Evolutionary conservation across 768 basidiomycete species (phyloP).

Genomic region (Sarcodon aspratus): DNA sequence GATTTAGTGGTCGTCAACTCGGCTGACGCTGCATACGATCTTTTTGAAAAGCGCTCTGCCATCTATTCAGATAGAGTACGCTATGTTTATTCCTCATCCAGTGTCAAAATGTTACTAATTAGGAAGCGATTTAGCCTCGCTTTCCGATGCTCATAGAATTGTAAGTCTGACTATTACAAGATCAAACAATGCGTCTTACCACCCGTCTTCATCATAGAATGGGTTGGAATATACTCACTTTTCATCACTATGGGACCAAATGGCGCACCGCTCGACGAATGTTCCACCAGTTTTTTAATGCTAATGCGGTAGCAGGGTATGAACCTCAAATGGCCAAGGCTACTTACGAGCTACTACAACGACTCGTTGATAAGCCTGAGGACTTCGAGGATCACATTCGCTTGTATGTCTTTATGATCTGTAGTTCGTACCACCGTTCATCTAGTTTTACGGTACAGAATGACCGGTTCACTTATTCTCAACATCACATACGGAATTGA

Average conservation of each 20-base stretch:
- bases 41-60: slow-evolving; percentile 18
- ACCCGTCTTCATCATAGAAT: slow-evolving; percentile 17
- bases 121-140: too few species aligned
- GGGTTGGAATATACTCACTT: slow-evolving; percentile 25
- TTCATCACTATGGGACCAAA: slow-evolving; percentile 26
- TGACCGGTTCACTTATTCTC: slow-evolving; percentile 21
- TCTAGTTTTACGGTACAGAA: slow-evolving; percentile 11
- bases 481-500: slow-evolving; percentile 24
- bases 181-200: too few species aligned
- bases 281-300: slow-evolving; percentile 30
- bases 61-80: slow-evolving; percentile 19
- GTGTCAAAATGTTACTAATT: too few species aligned
- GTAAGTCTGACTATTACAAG: too few species aligned
- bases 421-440: not conserved
- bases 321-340: slow-evolving; percentile 18
- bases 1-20: slow-evolving; percentile 7
- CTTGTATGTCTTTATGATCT: slow-evolving; percentile 20
- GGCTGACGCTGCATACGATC: slow-evolving; percentile 8
- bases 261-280: slow-evolving; percentile 30
- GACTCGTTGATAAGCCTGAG: slow-evolving; percentile 23
- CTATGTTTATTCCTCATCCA: not conserved
- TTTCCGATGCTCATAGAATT: too few species aligned
- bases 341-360: slow-evolving; percentile 19
- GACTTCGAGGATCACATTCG: slow-evolving; percentile 23
- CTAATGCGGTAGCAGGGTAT: slow-evolving; percentile 18